Evolutionary conservation across 192 early-diverging fungal species (phyloP), one percentile per base, ranked within the genome.

Genomic region (Umbelopsis ramanniana): DNA sequence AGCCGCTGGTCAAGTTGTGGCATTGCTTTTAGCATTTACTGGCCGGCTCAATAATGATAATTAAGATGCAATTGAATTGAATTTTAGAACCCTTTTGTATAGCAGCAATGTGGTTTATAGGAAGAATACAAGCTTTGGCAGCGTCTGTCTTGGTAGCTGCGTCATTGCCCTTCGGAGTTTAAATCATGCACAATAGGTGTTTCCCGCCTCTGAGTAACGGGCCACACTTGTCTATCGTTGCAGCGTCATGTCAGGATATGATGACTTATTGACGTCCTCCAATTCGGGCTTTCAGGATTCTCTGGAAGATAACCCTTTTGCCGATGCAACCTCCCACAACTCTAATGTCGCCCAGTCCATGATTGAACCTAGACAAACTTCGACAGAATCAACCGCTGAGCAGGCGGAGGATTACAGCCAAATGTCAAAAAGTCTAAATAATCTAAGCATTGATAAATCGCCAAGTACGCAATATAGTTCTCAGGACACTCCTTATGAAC

Each of bases 231-330:
- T 63, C 57, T 35, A 63, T 63, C 57, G 57, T 63, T 63, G 57
- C 11, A 63, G 6, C 35, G 57, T 37, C 33, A 63, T 63, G 57
- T 37, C 57, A 3, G 57, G 33, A 37, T 63, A 63, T 33, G 33
- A 63, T 35, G 57, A 63, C 33, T 7, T 63, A 19, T 63, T 63
- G n/a, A 15, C 29, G 3, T 63, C 57, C 57, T 63, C 57, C 57
- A 63, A 60, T 63, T 35, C 55, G 15, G 63, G 21, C 14, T 75
- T 70, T 48, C 23, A 52, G 52, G 72, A 77, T 45, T 53, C 69
- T 10, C 47, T 79, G 26, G 73, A 79, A 23, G 70, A 70, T 5
- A 79, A 79, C 40, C 77, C 77, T 1, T 79, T 79, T 68, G 69
- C 68, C 12, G 77, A 79, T 63, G 55, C 69, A 8, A 35, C 66